phyloP scores from a whole-genome alignment of 2,329 filamentous ascomycete genomes.

The Phoma herbarum region DNA sequence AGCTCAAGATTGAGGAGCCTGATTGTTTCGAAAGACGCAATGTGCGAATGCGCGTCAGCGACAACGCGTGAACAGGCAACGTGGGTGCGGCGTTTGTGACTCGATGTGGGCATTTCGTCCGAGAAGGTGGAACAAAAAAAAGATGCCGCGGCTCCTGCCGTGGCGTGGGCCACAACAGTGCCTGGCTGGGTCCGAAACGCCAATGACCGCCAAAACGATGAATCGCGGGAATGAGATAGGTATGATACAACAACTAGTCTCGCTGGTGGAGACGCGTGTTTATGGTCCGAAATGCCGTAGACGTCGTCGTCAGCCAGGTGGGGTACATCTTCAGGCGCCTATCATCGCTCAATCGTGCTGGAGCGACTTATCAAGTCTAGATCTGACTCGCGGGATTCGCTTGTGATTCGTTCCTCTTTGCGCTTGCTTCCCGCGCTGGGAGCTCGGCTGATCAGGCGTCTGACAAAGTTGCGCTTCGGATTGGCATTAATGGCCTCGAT shows the following conservation, averaged over 20 bases:
- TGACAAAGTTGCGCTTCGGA: conserved; percentile 49
- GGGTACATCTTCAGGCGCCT: conserved; percentile 26
- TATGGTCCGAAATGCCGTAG: conserved; percentile 9
- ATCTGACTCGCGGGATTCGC: conserved; percentile 47
- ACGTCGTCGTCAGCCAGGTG: conserved; percentile 34
- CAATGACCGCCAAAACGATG: conserved; percentile 24
- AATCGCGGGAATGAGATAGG: conserved; percentile 33
- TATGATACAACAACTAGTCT: conserved; percentile 30
- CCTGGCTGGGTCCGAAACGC: conserved; percentile 23
- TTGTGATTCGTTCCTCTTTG: conserved; percentile 42
- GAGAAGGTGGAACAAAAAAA: conserved; percentile 19
- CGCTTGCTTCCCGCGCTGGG: conserved; percentile 54
- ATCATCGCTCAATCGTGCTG: conserved; percentile 48
- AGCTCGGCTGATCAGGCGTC: conserved; percentile 55
- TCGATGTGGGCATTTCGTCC: conserved; percentile 21
- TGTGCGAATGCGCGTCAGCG: conserved; percentile 6
- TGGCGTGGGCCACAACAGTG: conserved; percentile 16
- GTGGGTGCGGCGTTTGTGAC: conserved; percentile 17
- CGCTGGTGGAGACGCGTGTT: conserved; percentile 29
- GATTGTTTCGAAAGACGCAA: conserved; percentile 1
- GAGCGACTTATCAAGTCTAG: conserved; percentile 46
- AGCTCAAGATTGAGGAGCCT: conserved; percentile 19
- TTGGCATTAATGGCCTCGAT: conserved; percentile 46
- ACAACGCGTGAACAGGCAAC: conserved; percentile 8
- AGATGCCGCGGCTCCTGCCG: conserved; percentile 22